These are phyloP conservation scores for Trapa bicornis DNA, from an alignment of 345 rosid species.

Conservation along the genomic window DNA sequence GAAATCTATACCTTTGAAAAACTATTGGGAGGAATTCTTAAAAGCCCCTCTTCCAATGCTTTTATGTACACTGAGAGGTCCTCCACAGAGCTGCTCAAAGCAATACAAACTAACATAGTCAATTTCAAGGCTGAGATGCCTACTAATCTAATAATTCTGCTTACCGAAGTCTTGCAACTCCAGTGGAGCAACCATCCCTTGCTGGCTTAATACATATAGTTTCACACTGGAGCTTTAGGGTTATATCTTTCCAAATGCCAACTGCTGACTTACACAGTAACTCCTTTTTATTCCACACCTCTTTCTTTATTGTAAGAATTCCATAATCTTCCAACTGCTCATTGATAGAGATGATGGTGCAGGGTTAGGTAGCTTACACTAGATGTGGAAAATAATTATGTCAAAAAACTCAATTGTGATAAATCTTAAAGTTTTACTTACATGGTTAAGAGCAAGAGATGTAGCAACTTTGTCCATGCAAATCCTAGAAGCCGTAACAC, in stretches of 20 bases:
- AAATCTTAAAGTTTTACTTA: slow-evolving; percentile 17
- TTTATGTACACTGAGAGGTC: slow-evolving; percentile 58
- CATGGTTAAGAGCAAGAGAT: slow-evolving; percentile 66
- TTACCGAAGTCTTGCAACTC: slow-evolving; percentile 92
- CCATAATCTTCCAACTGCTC: slow-evolving; percentile 62
- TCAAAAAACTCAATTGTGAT: background rate
- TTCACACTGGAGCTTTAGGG: slow-evolving; percentile 53
- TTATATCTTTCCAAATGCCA: slow-evolving; percentile 52
- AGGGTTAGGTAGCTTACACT: background rate
- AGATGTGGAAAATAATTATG: background rate
- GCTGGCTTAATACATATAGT: slow-evolving; percentile 89
- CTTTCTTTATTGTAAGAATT: slow-evolving; percentile 76
- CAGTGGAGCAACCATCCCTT: slow-evolving; percentile 95
- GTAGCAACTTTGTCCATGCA: slow-evolving; percentile 94
- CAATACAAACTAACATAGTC: background rate
- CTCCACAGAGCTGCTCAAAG: slow-evolving; percentile 42
- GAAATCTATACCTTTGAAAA: slow-evolving; percentile 54
- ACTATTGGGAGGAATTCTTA: slow-evolving; percentile 68
- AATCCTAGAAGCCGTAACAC: slow-evolving; percentile 57
- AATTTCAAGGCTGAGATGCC: background rate
- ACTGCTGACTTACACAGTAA: slow-evolving; percentile 32
- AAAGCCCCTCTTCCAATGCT: slow-evolving; percentile 63
- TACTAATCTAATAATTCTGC: background rate
- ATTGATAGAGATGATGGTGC: background rate
- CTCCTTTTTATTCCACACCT: slow-evolving; percentile 50